Evolutionary conservation across 805 yeast species (phyloP), one percentile per base, ranked within the genome.

Genomic region (Candida sanyiensis): DNA sequence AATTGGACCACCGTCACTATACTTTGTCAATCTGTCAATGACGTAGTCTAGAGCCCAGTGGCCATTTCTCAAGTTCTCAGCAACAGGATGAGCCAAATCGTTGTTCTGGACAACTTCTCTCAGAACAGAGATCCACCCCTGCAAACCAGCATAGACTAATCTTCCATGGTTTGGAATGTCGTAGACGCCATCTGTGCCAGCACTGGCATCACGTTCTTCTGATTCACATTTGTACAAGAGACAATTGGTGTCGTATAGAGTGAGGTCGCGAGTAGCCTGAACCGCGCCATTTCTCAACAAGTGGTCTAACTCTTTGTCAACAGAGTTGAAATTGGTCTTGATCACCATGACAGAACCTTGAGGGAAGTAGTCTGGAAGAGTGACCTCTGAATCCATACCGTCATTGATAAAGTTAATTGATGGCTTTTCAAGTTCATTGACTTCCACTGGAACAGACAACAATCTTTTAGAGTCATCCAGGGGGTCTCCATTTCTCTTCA

Each of bases 331-430:
- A 42, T 67, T 68, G 0, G 97, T 87, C 23, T 80, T 70, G 51
- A 86, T 73, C 3, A 93, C 80, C 0, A 95, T 86, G 49, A 93
- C 86, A 2, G 96, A 83, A 3, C 98, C 98, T 37, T 84, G 90
- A 4, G 90, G 88, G 62, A 90, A 89, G 34, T 67, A 45, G 0
- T 66, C 73, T 17, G 86, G 83, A 7, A 83, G 61, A 0, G 55
- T 62, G 38, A 93, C 76, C 5, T 67, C 64, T 3, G 89, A 65
- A 26, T 71, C 70, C 4, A 62, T 56, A 18, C 28, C 39, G 18
- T 35, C 29, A 7, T 62, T 58, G 42, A 73, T 66, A 36, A 54
- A 65, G 5, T 64, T 67, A 25, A 83, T 61, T 0, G 48, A 45
- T 7, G 88, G 78, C 1, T 69, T 61, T 3, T 67, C 63, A 3